Percentiles rank a stretch among this genome's conserved stretches.
These are phyloP conservation scores for Beauveria brongniartii DNA, from an alignment of 2,329 filamentous ascomycete species.

Conservation along the genomic window DNA sequence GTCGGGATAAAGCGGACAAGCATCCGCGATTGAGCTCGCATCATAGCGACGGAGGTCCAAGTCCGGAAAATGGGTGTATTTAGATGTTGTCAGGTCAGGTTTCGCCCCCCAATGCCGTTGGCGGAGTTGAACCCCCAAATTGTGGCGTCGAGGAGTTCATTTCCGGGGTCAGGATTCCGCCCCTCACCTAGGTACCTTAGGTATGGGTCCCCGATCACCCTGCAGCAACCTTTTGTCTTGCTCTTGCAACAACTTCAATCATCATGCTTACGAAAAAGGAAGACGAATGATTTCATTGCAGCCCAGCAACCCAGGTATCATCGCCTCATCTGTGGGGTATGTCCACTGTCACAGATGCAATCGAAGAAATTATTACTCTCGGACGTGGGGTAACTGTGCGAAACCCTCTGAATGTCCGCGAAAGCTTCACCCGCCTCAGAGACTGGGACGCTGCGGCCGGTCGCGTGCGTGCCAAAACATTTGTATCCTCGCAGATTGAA, in stretches of 20 bases:
- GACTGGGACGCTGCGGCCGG: constrained; percentile 16
- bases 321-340: neutral
- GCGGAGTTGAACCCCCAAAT: neutral
- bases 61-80: neutral
- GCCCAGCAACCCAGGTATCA: neutral
- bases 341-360: neutral
- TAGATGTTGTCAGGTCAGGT: neutral
- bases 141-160: neutral
- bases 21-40: neutral
- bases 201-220: neutral
- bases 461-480: constrained; percentile 18
- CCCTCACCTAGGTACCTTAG: neutral
- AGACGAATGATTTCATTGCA: neutral
- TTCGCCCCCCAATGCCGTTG: neutral
- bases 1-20: neutral
- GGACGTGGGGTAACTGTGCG: neutral
- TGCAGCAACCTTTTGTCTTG: neutral
- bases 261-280: neutral
- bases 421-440: constrained; percentile 4
- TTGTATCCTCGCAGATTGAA: neutral
- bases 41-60: neutral
- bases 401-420: neutral
- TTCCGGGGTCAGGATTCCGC: neutral
- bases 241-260: neutral
- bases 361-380: neutral